Percentiles rank a stretch among this genome's conserved stretches.
These are phyloP conservation scores for Mrakia hoshinonis DNA, from an alignment of 768 basidiomycete species.

Conservation along the genomic window DNA sequence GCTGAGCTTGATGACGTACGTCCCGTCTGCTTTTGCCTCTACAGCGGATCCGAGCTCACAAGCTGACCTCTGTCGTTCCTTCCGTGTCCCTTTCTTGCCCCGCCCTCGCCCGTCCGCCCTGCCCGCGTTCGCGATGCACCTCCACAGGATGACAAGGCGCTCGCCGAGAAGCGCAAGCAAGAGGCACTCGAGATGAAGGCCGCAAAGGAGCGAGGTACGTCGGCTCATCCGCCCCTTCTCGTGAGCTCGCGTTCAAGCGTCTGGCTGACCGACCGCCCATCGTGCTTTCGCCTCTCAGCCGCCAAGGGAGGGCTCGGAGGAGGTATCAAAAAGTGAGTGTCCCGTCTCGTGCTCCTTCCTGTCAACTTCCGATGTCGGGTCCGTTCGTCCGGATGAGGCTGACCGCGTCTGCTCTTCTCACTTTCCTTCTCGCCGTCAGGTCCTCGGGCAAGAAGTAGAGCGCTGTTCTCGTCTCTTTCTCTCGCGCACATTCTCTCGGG, in stretches of 20 bases:
- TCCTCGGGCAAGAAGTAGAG: conserved; percentile 28
- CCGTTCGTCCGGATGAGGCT: background rate
- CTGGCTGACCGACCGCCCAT: background rate
- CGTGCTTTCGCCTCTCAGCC: conserved; percentile 8
- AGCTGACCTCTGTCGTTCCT: background rate
- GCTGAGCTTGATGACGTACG: conserved; percentile 32
- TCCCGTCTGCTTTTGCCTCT: background rate
- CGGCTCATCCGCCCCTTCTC: background rate
- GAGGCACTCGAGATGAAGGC: conserved; percentile 33
- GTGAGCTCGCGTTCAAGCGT: background rate
- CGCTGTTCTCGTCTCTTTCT: background rate
- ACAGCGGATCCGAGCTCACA: too few species aligned
- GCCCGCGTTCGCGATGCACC: too few species aligned
- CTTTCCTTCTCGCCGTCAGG: background rate
- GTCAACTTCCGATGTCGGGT: background rate
- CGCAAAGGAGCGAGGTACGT: conserved; percentile 31
- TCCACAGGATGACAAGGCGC: conserved; percentile 31
- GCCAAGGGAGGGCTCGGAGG: conserved; percentile 30
- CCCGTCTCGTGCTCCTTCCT: background rate
- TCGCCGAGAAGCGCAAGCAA: conserved; percentile 29
- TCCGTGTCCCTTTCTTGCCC: background rate
- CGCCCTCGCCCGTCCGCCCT: background rate
- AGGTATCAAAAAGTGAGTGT: conserved; percentile 31
- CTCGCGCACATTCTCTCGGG: background rate
- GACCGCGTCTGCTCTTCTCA: background rate